A percentile compares a stretch with the other conserved stretches of the same genome.
Evolutionary conservation across 176 grass and related monocot genomes (phyloP).

Genomic region (Hordeum vulgare): MorexV3_pseudomolecules_assembly NC_058524.1:180233296-180233795

Average conservation of each 20-base stretch:
- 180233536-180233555: background rate
- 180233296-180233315: too few relatives aligned
- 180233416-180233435: too few relatives aligned
- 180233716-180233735: background rate
- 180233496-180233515: conserved; percentile 82
- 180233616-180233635: background rate
- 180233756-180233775: background rate
- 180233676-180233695: background rate
- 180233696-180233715: background rate
- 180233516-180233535: conserved; percentile 54
- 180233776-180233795: background rate
- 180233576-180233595: background rate
- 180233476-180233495: conserved; percentile 67
- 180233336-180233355: too few relatives aligned
- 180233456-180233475: too few relatives aligned
- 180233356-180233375: too few relatives aligned
- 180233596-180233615: background rate
- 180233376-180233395: too few relatives aligned
- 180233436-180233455: too few relatives aligned
- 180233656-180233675: background rate
- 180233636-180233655: background rate
- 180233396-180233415: too few relatives aligned
- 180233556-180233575: background rate
- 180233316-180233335: too few relatives aligned
- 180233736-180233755: background rate